Base-by-base conservation (phyloP, 306 rosid species). In the Datisca glomerata region DNA sequence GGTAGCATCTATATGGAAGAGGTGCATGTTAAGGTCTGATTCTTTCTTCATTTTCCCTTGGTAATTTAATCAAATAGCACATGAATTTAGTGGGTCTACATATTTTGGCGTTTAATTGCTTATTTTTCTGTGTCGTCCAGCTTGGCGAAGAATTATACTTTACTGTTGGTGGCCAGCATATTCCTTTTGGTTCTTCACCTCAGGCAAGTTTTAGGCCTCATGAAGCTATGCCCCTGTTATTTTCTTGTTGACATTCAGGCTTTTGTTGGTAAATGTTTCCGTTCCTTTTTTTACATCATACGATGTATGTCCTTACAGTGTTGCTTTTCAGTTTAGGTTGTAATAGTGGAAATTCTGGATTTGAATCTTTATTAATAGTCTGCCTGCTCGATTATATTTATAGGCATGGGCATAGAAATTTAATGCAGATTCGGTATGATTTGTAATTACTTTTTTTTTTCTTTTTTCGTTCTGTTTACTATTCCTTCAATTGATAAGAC, bases 1-100 rank as follows among this genome's bases (percentile, higher is more conserved):
- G 74, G 85, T 24, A 89, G 98, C 73, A 73, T 80, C 54, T 89
- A 89, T 61, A 89, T 89, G 98, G 98, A 89, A 72, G 98, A 89
- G 79, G 93, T 89, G 53, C 96, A 84, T 32, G 91, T 72, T 45
- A 84, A 84, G 98, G 98, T 89, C 65, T 63, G 75, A 23, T 54
- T 64, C 57, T 40, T 57, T 50, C 66, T 56, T 19, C 33, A n/a
- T 37, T 12, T 17, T 19, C 43, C 34, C 32, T 57, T 57, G n/a
- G n/a, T n/a, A n/a, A n/a, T n/a, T 50, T 31, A 49, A 18, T 36
- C 20, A 28, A 9, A 24, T 47, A 34, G 12, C 13, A 15, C 9
- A 37, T 9, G 15, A 22, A 42, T 48, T 66, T 31, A 43, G 40
- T 47, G 24, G 40, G n/a, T 24, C 11, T 10, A 18, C 24, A 4